Percentiles rank a stretch among this genome's conserved stretches.
Conservation (phyloP, 331 rosid species). For the Cydonia oblonga region DNA sequence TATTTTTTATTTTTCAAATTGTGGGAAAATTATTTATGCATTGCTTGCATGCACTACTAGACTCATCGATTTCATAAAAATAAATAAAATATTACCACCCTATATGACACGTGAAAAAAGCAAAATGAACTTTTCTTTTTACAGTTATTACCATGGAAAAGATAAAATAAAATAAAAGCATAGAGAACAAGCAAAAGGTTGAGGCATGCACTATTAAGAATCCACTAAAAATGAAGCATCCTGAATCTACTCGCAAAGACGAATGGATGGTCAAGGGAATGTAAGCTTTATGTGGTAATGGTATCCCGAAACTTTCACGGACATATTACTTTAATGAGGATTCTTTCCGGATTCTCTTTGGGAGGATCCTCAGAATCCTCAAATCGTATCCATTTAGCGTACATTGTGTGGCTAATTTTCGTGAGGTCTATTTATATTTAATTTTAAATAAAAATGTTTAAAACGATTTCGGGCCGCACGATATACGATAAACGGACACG, state of each 20-base stretch:
- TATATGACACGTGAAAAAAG: slow-evolving; percentile 61
- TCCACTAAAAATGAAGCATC: slow-evolving; percentile 55
- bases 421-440: too few relatives aligned
- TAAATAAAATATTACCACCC: not conserved
- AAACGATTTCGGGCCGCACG: rapidly evolving
- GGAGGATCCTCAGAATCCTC: too few relatives aligned
- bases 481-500: too few relatives aligned
- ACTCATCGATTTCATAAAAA: slow-evolving; percentile 14
- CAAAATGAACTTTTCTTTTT: slow-evolving; percentile 27
- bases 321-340: not conserved
- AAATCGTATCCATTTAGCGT: too few relatives aligned
- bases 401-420: too few relatives aligned
- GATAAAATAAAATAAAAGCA: not conserved
- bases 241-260: slow-evolving; percentile 50
- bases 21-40: slow-evolving; percentile 1
- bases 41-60: slow-evolving; percentile 14
- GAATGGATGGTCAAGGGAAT: slow-evolving; percentile 28
- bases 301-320: slow-evolving; percentile 24
- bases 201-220: slow-evolving; percentile 61
- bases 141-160: slow-evolving; percentile 11
- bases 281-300: slow-evolving; percentile 24
- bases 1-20: too few relatives aligned
- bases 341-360: too few relatives aligned
- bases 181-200: slow-evolving; percentile 37
- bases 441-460: too few relatives aligned